Evolutionary conservation across 768 basidiomycete genomes (phyloP).

Genomic region (Galerina sulciceps): DNA sequence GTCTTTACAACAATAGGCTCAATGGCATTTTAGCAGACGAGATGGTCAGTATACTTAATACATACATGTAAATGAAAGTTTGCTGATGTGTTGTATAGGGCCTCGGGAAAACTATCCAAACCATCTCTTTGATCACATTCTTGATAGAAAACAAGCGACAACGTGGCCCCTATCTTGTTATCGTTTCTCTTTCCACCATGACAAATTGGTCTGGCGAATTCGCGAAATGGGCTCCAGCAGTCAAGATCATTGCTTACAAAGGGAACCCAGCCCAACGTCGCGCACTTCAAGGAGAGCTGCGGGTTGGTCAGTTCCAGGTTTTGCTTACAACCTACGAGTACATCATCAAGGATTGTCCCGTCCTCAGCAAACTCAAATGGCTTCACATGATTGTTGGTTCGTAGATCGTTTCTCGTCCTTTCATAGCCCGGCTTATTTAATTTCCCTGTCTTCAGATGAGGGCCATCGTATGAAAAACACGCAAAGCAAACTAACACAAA

Average conservation of each 20-base stretch:
- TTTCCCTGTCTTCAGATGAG: constrained; percentile 61
- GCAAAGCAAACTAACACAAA: constrained; percentile 85
- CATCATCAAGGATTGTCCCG: no score
- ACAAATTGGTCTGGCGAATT: constrained; percentile 98
- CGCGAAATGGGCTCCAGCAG: constrained; percentile 92
- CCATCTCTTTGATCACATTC: constrained; percentile 93
- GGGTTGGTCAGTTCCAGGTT: no score
- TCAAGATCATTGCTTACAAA: constrained; percentile 85
- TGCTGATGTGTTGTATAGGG: constrained; percentile 54
- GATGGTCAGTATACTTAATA: no score
- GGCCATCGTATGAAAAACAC: no score
- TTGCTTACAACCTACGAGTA: no score
- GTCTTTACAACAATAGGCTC: constrained; percentile 93
- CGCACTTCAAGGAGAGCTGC: constrained; percentile 75
- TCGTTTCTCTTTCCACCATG: constrained; percentile 95
- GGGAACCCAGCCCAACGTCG: constrained; percentile 87
- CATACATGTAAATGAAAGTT: no score
- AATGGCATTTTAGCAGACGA: constrained; percentile 96
- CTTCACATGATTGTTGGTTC: constrained; percentile 95
- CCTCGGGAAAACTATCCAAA: constrained; percentile 95
- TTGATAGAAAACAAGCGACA: constrained; percentile 90
- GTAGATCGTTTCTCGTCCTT: constrained; percentile 20
- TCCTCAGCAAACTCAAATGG: constrained; percentile 95
- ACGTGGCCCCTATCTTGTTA: constrained; percentile 93
- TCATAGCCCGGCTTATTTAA: constrained; percentile 5